Conservation (phyloP, 257 asterid species). For the Thymus quinquecostatus region DNA sequence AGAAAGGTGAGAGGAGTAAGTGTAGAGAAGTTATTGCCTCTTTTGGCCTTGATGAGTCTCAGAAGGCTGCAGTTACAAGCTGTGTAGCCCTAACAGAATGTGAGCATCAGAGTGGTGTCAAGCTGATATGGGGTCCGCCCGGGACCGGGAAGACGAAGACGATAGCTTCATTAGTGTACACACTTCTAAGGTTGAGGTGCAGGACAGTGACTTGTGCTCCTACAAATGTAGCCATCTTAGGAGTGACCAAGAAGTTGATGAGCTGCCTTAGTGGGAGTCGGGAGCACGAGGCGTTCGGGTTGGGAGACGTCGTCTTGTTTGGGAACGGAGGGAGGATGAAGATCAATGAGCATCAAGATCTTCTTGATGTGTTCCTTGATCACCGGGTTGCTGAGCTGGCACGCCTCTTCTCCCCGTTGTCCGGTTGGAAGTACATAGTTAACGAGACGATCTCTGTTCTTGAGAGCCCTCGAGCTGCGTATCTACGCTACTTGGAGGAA, state of each 20-base stretch:
- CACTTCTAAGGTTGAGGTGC: conserved; percentile 42
- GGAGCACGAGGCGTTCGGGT: conserved; percentile 47
- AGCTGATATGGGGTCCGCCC: conserved; percentile 86
- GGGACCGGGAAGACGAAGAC: conserved; percentile 85
- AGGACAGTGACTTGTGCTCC: conserved; percentile 77
- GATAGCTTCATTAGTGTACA: conserved; percentile 39
- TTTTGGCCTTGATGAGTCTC: conserved; percentile 55
- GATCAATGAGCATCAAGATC: conserved; percentile 57
- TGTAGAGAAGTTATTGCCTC: conserved; percentile 24
- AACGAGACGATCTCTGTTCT: conserved; percentile 49
- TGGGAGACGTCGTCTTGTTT: conserved; percentile 70
- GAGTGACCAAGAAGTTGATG: conserved; percentile 37
- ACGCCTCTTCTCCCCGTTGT: conserved; percentile 43
- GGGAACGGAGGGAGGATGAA: conserved; percentile 71
- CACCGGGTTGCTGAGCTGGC: conserved; percentile 45
- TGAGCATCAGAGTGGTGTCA: conserved; percentile 42
- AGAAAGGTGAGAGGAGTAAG: conserved; percentile 6
- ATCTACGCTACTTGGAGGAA: conserved; percentile 36
- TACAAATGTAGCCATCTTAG: conserved; percentile 55
- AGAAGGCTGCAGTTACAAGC: conserved; percentile 46
- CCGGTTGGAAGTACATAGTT: conserved; percentile 53
- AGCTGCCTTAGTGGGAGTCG: conserved; percentile 40
- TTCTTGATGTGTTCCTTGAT: conserved; percentile 61
- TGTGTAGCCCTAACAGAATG: conserved; percentile 53
- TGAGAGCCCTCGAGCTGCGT: conserved; percentile 47